Base-by-base conservation (phyloP, 176 grass and related monocot genomes). In the Themeda triandra region DNA sequence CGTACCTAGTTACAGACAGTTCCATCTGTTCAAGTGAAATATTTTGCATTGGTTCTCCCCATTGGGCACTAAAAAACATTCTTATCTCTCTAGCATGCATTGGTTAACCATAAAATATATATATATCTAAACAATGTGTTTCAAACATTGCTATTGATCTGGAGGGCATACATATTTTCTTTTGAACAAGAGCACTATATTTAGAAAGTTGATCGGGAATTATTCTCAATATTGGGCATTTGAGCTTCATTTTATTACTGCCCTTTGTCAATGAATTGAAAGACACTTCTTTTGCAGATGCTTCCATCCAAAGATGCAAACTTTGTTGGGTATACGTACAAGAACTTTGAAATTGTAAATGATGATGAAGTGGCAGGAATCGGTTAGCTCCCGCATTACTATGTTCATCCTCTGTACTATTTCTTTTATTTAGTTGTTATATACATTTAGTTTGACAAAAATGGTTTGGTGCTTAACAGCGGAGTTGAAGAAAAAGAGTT, bases 301-400 rank as follows among this genome's bases (percentile, higher is more conserved):
- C 97, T 99, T 89, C 90, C 93, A n/a, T 96, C 97, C 19, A 99
- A 99, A 78, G 97, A 99, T 84, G 90, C 86, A 35, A 99, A 99
- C 63, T 99, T 99, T 80, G 97, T 96, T 88, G 97, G 97, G 73
- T 99, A 99, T 74, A 99, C 97, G 3, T 99, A 99, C 81, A 99
- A 99, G 58, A 99, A 99, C 82, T 99, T 99, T 24, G 97, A 99
- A 91, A 99, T 99, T 86, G 91, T 99, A 33, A 98, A 92, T 80
- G 93, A 99, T 44, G 85, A 96, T 77, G 89, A 99, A 84, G 93
- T 96, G 87, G 87, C 91, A 58, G 96, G 96, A 69, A 90, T 99
- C 80, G 96, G 96, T 99, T 92, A 78, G 84, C 51, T 31, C 42
- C 33, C 73, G 4, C 25, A 75, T 65, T 25, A 78, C 62, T 18